These are phyloP conservation scores for Prunus padus DNA, from an alignment of 306 rosid species.

Conservation along the genomic window DNA sequence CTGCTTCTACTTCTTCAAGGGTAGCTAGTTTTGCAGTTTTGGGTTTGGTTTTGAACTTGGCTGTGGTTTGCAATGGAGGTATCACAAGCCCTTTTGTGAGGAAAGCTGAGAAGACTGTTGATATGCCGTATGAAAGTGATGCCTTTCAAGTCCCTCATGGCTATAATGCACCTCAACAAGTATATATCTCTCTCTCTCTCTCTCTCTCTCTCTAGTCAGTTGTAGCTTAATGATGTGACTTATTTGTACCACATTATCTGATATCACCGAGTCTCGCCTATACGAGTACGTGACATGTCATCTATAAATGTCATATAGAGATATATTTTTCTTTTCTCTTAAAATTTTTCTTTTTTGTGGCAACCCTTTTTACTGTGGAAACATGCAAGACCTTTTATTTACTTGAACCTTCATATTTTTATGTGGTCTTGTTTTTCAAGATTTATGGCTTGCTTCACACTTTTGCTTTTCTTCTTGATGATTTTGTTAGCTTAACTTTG, in stretches of 20 bases:
- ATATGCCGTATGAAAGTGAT: constrained; percentile 71
- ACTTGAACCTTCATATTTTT: too few species aligned
- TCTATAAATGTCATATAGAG: too few species aligned
- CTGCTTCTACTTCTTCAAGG: constrained; percentile 2
- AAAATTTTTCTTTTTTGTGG: too few species aligned
- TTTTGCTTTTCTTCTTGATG: too few species aligned
- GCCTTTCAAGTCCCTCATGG: constrained; percentile 60
- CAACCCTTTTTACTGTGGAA: too few species aligned
- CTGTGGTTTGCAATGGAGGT: constrained; percentile 37
- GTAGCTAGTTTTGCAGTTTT: constrained; percentile 16
- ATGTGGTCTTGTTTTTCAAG: neutral
- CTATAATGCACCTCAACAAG: constrained; percentile 79
- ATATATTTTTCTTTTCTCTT: too few species aligned
- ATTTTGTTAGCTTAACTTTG: neutral
- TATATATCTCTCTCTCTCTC: neutral
- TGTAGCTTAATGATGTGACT: too few species aligned
- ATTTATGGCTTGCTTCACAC: neutral
- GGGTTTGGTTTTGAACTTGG: constrained; percentile 33
- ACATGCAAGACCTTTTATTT: too few species aligned
- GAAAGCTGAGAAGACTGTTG: constrained; percentile 41
- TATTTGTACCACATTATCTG: too few species aligned
- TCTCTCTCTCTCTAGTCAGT: neutral
- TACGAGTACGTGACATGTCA: too few species aligned
- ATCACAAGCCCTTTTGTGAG: constrained; percentile 49
- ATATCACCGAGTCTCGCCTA: too few species aligned